These are phyloP conservation scores for Euphrasia confusa DNA, from an alignment of 257 asterid species.

Conservation along the genomic window DNA sequence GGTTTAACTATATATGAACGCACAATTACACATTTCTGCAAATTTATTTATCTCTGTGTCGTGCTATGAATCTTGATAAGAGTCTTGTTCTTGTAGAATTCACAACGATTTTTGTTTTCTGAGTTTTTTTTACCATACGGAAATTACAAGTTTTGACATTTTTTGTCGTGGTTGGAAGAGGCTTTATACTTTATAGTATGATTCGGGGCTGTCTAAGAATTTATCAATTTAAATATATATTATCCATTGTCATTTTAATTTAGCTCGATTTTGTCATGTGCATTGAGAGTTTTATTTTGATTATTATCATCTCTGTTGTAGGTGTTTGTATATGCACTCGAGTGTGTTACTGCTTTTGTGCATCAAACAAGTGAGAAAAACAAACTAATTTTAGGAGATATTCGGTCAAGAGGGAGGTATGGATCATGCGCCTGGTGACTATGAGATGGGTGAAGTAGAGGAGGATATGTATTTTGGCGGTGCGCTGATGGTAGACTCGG, in stretches of 20 bases:
- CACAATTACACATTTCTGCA: not conserved
- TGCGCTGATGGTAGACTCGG: conserved; percentile 39
- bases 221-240: not conserved
- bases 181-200: not conserved
- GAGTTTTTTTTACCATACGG: not conserved
- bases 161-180: not conserved
- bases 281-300: not conserved
- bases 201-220: not conserved
- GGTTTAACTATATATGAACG: conserved; percentile 10
- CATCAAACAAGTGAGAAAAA: conserved; percentile 23
- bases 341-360: conserved; percentile 16
- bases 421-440: conserved; percentile 37
- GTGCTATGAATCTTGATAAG: not conserved
- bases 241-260: not conserved
- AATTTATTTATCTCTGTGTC: not conserved
- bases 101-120: not conserved
- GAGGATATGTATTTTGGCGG: conserved; percentile 41
- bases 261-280: not conserved
- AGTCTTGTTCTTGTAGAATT: not conserved
- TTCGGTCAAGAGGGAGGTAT: conserved; percentile 32
- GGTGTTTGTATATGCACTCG: conserved; percentile 8
- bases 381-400: conserved; percentile 20
- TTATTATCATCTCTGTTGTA: not conserved
- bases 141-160: conserved; percentile 8
- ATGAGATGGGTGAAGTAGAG: conserved; percentile 42